Percentiles rank a stretch among this genome's conserved stretches.
These are phyloP conservation scores for Sungouiozyma intestinalis DNA, from an alignment of 805 yeast genomes.

Conservation along the genomic window DNA sequence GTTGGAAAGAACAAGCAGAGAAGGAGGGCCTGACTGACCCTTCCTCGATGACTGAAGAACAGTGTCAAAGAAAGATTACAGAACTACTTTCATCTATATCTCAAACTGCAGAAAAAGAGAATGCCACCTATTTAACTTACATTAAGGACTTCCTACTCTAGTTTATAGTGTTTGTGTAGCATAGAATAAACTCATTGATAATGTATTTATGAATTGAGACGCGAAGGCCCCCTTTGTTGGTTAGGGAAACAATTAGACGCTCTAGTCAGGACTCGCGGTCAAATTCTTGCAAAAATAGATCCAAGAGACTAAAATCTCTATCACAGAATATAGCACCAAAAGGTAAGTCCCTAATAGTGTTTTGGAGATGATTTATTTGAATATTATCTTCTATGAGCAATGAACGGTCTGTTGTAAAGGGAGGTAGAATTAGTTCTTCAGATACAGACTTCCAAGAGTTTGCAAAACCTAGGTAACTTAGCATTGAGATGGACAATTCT, in stretches of 20 bases:
- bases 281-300: constrained; percentile 3
- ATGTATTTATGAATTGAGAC: too few relatives aligned
- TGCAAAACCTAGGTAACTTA: not conserved
- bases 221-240: too few relatives aligned
- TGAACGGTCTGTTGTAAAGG: constrained; percentile 4
- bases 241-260: too few relatives aligned
- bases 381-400: not conserved
- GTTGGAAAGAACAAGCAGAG: constrained; percentile 43
- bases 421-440: not conserved
- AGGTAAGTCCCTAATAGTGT: constrained; percentile 35
- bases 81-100: constrained; percentile 14
- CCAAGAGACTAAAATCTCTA: constrained; percentile 39
- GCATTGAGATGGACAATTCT: not conserved
- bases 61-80: constrained; percentile 19
- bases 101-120: constrained; percentile 5
- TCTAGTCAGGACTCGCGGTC: not conserved
- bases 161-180: not conserved
- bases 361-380: not conserved
- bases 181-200: too few relatives aligned
- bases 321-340: constrained; percentile 38
- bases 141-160: constrained; percentile 14
- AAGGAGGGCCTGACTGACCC: constrained; percentile 17
- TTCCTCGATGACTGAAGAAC: constrained; percentile 28
- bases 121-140: constrained; percentile 14
- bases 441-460: not conserved